Evolutionary conservation across 2,329 filamentous ascomycete species (phyloP).

Genomic region (Sporothrix globosa): DNA sequence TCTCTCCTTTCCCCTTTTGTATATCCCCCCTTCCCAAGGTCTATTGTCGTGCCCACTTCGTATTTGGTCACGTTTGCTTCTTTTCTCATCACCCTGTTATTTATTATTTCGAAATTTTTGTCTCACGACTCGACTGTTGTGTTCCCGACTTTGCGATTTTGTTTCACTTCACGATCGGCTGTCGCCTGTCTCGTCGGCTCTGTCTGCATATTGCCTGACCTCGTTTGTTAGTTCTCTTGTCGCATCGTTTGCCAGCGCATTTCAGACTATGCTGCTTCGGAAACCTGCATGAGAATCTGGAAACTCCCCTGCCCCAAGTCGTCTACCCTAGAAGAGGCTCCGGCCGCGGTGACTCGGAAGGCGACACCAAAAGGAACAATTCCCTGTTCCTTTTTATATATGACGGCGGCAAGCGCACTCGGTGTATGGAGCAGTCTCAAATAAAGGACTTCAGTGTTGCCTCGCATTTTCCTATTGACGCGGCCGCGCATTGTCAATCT

Average conservation of each 20-base stretch:
- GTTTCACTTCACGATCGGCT: slow-evolving; percentile 17
- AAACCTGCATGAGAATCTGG: slow-evolving; percentile 17
- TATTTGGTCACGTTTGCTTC: neutral
- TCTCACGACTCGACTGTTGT: slow-evolving; percentile 16
- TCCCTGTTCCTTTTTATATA: neutral
- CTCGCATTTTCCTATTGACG: neutral
- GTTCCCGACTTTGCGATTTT: slow-evolving; percentile 15
- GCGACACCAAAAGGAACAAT: neutral
- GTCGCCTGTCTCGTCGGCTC: slow-evolving; percentile 4
- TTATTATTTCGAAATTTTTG: neutral
- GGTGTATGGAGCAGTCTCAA: neutral
- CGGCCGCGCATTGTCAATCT: neutral
- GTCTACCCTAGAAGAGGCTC: neutral
- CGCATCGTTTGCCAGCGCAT: slow-evolving; percentile 21
- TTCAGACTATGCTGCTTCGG: slow-evolving; percentile 14
- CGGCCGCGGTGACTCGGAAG: neutral
- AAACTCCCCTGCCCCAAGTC: neutral
- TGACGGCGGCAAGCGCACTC: neutral
- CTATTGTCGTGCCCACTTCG: neutral
- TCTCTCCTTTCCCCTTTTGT: neutral
- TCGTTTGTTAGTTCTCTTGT: neutral
- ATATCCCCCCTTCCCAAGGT: too few relatives aligned
- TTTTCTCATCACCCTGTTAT: neutral
- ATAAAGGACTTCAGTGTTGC: neutral
- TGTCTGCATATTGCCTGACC: neutral